Evolutionary conservation across 371 early-diverging fungal species (phyloP), one percentile per base, ranked within the genome.

Genomic region (Batrachochytrium dendrobatidis): DNA sequence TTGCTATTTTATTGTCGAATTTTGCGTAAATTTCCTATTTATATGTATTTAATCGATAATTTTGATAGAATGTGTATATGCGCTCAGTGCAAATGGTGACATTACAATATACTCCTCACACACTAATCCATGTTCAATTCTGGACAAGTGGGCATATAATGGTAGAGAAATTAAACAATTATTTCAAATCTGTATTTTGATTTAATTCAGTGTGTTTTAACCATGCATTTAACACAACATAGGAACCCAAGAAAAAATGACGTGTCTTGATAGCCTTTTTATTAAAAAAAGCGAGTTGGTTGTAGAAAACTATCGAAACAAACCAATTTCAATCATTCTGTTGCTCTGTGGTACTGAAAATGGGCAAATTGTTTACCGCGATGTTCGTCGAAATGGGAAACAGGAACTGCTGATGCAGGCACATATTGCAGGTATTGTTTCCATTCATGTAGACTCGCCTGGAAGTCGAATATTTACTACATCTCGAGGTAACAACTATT

Each of bases 361-460:
- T n/a, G 77, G 77, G 15, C 77, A 76, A 52, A 64, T 76, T 44
- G 50, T 67, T 6, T 25, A 61, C 1, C 34, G 71, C 17, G 64
- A 68, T 59, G 50, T 71, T 20, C 34, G 67, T 46, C 24, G 44
- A 39, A 8, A 55, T 3, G 60, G 66, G 6, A 34, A 44, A 20
- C 66, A 67, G 39, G 56, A 64, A 35, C 44, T 60, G 1, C 48
- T 72, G 12, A 32, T 67, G 30, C 72, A 71, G 64, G 77, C 74
- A 7, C 77, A 77, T 59, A 34, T 70, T 1, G 63, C 66, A 20
- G 59, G 63, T 34, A 53, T 72, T 20, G 34, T 25, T 3, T 31
- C 51, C 10, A 49, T 64, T 1, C 10, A 25, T 7, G 59, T n/a
- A 25, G 61, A 64, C 30, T 30, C 31, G 5, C n/a, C 17, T 7